phyloP scores from a whole-genome alignment of 164 flowering plant genomes.

The Vitis rupestris region DNA sequence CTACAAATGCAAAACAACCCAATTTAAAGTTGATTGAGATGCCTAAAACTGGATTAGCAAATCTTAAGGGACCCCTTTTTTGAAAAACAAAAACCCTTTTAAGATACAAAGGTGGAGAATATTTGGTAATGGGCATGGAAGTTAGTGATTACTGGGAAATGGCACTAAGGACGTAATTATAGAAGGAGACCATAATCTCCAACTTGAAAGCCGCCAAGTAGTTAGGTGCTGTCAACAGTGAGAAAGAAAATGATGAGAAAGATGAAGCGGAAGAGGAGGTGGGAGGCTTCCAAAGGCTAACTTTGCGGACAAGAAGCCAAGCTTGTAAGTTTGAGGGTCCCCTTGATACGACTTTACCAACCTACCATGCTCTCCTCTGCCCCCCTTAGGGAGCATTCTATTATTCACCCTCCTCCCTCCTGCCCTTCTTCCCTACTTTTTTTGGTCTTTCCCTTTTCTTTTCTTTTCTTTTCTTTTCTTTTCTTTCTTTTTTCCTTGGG shows the following conservation, averaged over 20 bases:
- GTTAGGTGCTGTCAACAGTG: not conserved
- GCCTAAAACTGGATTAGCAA: too few relatives aligned
- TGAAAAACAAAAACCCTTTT: too few relatives aligned
- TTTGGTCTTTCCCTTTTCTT: too few relatives aligned
- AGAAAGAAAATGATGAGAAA: not conserved
- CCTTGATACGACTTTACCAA: constrained; percentile 12
- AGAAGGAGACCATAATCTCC: constrained; percentile 1
- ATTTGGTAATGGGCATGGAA: not conserved
- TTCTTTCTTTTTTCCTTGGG: too few relatives aligned
- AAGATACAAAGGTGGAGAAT: not conserved
- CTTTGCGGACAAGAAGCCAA: constrained; percentile 30
- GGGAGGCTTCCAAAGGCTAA: constrained; percentile 21
- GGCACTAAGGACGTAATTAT: not conserved
- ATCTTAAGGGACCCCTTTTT: too few relatives aligned
- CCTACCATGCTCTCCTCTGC: too few relatives aligned
- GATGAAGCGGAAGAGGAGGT: not conserved
- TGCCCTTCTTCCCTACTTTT: too few relatives aligned
- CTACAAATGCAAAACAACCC: too few relatives aligned
- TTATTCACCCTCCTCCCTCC: too few relatives aligned
- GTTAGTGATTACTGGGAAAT: not conserved
- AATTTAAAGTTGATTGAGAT: too few relatives aligned
- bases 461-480: too few relatives aligned
- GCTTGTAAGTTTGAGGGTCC: constrained; percentile 20
- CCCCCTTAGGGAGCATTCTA: too few relatives aligned
- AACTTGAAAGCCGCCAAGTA: constrained; percentile 20